phyloP scores from a whole-genome alignment of 2,329 filamentous ascomycete species.

The Ophiostoma ips region DNA sequence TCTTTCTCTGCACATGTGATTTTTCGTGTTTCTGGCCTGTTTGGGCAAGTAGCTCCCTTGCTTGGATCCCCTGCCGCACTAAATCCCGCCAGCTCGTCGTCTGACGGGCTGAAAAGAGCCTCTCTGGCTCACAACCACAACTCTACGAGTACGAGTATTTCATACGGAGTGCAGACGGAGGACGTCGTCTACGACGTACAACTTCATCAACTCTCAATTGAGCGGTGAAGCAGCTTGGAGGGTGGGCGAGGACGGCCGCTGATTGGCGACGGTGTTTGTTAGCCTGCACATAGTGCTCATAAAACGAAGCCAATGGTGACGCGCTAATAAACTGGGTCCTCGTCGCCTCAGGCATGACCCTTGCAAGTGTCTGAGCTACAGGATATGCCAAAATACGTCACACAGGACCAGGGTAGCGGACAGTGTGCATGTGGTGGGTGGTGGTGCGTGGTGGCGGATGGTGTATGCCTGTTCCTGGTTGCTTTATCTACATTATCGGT shows the following conservation, averaged over 20 bases:
- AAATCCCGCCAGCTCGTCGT: neutral
- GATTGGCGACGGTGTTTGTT: constrained; percentile 6
- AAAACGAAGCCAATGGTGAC: neutral
- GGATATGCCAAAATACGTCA: constrained; percentile 1
- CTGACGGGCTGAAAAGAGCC: neutral
- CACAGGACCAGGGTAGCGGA: neutral
- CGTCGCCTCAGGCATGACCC: neutral
- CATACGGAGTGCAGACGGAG: too few species aligned
- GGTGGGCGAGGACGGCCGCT: constrained; percentile 5
- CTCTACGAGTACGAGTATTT: too few species aligned
- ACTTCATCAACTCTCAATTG: too few species aligned
- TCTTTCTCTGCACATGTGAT: neutral
- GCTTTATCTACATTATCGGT: too few species aligned
- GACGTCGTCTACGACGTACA: too few species aligned
- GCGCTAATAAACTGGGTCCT: neutral
- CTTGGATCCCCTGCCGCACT: too few species aligned
- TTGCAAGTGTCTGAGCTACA: neutral
- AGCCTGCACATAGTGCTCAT: neutral
- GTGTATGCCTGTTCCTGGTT: too few species aligned
- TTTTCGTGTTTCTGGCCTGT: neutral
- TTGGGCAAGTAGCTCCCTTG: too few species aligned
- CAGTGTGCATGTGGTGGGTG: neutral
- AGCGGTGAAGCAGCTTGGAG: constrained; percentile 9
- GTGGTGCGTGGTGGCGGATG: neutral
- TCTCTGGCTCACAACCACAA: too few species aligned